Percentiles rank a stretch among this genome's conserved stretches.
These are phyloP conservation scores for Leccinum imitatum DNA, from an alignment of 768 basidiomycete genomes.

Conservation along the genomic window DNA sequence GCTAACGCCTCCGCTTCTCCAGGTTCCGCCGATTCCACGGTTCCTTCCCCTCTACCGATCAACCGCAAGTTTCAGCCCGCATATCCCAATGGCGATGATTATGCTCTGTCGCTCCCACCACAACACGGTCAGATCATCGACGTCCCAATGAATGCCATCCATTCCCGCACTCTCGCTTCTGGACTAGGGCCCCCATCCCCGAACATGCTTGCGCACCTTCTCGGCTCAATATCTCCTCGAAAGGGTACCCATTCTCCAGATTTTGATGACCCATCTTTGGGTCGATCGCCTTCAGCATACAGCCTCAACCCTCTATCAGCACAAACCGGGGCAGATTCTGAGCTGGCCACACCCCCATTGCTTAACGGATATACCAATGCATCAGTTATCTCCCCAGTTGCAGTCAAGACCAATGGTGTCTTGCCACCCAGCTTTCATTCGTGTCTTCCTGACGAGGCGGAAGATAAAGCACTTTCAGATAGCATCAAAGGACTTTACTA, in stretches of 20 bases:
- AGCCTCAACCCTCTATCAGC: slow-evolving; percentile 12
- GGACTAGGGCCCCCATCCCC: slow-evolving; percentile 28
- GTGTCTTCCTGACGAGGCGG: slow-evolving; percentile 13
- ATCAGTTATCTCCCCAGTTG: slow-evolving; percentile 14
- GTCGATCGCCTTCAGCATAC: slow-evolving; percentile 8
- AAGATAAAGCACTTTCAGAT: slow-evolving; percentile 46
- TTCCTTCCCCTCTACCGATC: slow-evolving; percentile 48
- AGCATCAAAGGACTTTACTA: slow-evolving; percentile 56
- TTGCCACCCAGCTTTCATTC: slow-evolving; percentile 5
- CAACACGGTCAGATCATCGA: slow-evolving; percentile 14
- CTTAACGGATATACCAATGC: slow-evolving; percentile 11
- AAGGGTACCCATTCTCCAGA: slow-evolving; percentile 14
- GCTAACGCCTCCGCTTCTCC: slow-evolving; percentile 6
- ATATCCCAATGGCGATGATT: slow-evolving; percentile 5
- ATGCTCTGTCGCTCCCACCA: background rate
- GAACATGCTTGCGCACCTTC: slow-evolving; percentile 24
- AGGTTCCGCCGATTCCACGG: slow-evolving; percentile 74
- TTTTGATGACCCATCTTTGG: slow-evolving; percentile 9
- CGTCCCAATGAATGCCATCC: slow-evolving; percentile 21
- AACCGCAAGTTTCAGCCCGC: slow-evolving; percentile 28
- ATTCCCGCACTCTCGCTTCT: slow-evolving; percentile 10
- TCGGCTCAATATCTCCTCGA: slow-evolving; percentile 27
- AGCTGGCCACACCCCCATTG: slow-evolving; percentile 25
- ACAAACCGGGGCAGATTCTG: slow-evolving; percentile 23
- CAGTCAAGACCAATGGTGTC: slow-evolving; percentile 14